Conservation (phyloP, 306 rosid genomes). For the Prunus armeniaca region DNA sequence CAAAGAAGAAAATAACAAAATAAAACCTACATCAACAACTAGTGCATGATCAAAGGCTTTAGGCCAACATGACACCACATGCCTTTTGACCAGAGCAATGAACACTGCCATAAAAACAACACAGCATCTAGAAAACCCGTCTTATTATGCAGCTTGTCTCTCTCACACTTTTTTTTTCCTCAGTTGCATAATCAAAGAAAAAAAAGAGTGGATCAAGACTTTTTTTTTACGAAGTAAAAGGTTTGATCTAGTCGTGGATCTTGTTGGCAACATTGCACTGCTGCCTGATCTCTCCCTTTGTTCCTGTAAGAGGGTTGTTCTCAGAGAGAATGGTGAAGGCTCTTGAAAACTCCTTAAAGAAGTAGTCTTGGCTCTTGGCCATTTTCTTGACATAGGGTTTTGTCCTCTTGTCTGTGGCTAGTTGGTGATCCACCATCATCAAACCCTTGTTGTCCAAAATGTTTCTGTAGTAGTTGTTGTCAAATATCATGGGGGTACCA, state of each 20-base stretch:
- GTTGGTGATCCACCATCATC: conserved; percentile 74
- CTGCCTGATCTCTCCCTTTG: conserved; percentile 83
- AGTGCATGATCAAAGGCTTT: conserved; percentile 22
- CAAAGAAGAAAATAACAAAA: background rate
- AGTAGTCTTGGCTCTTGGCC: conserved; percentile 92
- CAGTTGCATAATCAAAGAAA: conserved; percentile 21
- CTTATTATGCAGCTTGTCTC: conserved; percentile 29
- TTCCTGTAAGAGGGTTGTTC: conserved; percentile 92
- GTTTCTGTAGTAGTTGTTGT: conserved; percentile 95
- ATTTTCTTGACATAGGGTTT: conserved; percentile 91
- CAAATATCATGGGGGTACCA: conserved; percentile 89
- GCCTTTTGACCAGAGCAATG: background rate
- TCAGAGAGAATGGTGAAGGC: conserved; percentile 84
- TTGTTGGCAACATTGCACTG: conserved; percentile 89
- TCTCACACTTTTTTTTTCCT: conserved; percentile 26
- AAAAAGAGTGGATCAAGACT: background rate
- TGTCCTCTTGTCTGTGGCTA: conserved; percentile 84
- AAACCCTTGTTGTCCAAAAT: conserved; percentile 92
- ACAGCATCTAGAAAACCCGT: conserved; percentile 2
- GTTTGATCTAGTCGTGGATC: conserved; percentile 50
- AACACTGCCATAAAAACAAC: background rate
- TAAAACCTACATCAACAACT: conserved; percentile 15
- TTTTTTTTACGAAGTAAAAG: too few species aligned
- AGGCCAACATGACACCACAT: background rate
- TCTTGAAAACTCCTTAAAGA: conserved; percentile 77